Percentiles rank a stretch among this genome's conserved stretches.
phyloP scores from a whole-genome alignment of 1,139 yeast genomes.

The Sugiyamaella japonica region DNA sequence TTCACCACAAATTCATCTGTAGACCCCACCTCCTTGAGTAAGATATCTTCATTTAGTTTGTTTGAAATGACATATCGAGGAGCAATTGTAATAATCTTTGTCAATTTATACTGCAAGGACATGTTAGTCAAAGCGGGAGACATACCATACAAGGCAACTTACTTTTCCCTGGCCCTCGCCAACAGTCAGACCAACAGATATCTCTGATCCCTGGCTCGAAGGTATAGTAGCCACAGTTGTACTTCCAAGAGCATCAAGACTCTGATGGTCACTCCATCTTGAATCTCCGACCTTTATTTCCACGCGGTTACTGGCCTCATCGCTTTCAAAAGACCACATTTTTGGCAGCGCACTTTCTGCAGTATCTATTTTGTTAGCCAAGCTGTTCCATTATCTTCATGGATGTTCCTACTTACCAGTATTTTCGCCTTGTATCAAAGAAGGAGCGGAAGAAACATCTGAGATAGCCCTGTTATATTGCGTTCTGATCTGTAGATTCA shows the following conservation, averaged over 20 bases:
- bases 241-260: conserved; percentile 91
- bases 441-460: conserved; percentile 32
- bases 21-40: conserved; percentile 62
- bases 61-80: conserved; percentile 82
- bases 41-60: conserved; percentile 55
- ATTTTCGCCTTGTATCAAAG: conserved; percentile 19
- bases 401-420: conserved; percentile 1
- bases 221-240: conserved; percentile 64
- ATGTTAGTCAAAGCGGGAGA: not conserved
- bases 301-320: conserved; percentile 67
- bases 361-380: conserved; percentile 32
- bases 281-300: conserved; percentile 69
- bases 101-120: conserved; percentile 53
- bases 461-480: conserved; percentile 49
- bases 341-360: conserved; percentile 53
- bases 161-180: conserved; percentile 79
- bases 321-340: conserved; percentile 80
- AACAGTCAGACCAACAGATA: conserved; percentile 72
- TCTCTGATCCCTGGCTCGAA: conserved; percentile 58
- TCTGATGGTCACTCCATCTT: conserved; percentile 70
- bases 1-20: conserved; percentile 32
- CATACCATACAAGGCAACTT: not conserved
- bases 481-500: conserved; percentile 60
- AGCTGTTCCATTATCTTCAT: conserved; percentile 17
- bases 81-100: conserved; percentile 75